These are phyloP conservation scores for Lophiotrema nucula DNA, from an alignment of 495 filamentous ascomycete species.

Conservation along the genomic window DNA sequence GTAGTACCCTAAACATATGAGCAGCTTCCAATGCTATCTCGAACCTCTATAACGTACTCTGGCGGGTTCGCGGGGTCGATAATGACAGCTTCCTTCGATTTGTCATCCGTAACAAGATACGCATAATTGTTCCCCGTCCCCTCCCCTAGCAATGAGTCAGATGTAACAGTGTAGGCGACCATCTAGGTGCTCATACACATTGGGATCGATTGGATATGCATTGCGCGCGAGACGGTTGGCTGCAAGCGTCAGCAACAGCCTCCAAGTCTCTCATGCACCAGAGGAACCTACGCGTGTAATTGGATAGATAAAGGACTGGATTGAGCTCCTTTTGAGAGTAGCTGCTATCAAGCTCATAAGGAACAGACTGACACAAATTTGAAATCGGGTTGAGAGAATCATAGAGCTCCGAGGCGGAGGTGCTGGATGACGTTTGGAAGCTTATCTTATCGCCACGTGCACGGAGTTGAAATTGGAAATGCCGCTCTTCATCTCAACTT, in stretches of 20 bases:
- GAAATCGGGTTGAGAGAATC: not conserved
- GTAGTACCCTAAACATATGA: slow-evolving; percentile 66
- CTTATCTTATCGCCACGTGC: not conserved
- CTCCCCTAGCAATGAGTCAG: slow-evolving; percentile 73
- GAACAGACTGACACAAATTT: not conserved
- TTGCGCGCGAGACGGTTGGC: slow-evolving; percentile 47
- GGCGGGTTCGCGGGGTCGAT: slow-evolving; percentile 91
- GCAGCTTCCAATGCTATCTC: not conserved
- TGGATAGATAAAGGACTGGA: slow-evolving; percentile 1
- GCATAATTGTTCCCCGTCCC: slow-evolving; percentile 93
- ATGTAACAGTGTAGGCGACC: not conserved
- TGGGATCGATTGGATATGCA: slow-evolving; percentile 97
- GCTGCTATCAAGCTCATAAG: slow-evolving; percentile 33
- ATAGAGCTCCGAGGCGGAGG: not conserved
- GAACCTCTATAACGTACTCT: slow-evolving; percentile 60
- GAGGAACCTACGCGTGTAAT: slow-evolving; percentile 15
- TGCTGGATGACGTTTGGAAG: not conserved
- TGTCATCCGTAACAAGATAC: slow-evolving; percentile 89
- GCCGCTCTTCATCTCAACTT: too few relatives aligned
- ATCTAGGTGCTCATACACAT: slow-evolving; percentile 73
- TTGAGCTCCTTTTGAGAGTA: slow-evolving; percentile 14
- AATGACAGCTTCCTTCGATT: slow-evolving; percentile 86
- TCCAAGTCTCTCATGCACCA: not conserved
- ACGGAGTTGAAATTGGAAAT: too few relatives aligned
- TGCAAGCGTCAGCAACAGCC: slow-evolving; percentile 12